These are phyloP conservation scores for Microdochium paspali DNA, from an alignment of 2,329 filamentous ascomycete species.

Conservation along the genomic window DNA sequence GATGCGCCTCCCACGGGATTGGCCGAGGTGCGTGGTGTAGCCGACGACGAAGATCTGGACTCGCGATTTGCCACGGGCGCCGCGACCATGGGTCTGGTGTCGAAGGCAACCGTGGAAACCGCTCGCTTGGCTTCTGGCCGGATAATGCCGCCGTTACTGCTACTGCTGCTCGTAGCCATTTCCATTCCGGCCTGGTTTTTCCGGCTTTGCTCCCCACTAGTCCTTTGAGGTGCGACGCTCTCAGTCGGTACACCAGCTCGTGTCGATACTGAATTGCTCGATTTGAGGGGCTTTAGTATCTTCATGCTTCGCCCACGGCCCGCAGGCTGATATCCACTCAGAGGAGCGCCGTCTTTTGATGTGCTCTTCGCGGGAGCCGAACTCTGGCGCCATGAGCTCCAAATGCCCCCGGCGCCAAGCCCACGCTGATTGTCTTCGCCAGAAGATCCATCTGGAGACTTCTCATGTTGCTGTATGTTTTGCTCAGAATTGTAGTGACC, in stretches of 20 bases:
- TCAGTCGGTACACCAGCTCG: constrained; percentile 45
- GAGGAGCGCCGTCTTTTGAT: constrained; percentile 39
- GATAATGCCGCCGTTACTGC: constrained; percentile 16
- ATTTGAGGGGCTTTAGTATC: constrained; percentile 71
- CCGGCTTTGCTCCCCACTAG: constrained; percentile 38
- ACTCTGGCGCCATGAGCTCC: constrained; percentile 62
- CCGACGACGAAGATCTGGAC: constrained; percentile 24
- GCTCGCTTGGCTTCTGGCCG: constrained; percentile 48
- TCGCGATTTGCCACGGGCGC: constrained; percentile 22
- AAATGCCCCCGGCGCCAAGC: constrained; percentile 43
- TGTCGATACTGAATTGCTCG: constrained; percentile 40
- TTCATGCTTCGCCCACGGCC: constrained; percentile 68
- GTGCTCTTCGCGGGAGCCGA: constrained; percentile 39
- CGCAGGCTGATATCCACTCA: constrained; percentile 63
- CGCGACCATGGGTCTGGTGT: constrained; percentile 19
- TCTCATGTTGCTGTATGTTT: constrained; percentile 8
- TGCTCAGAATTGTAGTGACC: neutral
- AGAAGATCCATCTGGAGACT: neutral
- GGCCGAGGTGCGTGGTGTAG: constrained; percentile 43
- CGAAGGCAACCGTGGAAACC: constrained; percentile 17
- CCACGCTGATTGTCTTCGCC: constrained; percentile 6
- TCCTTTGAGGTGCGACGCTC: constrained; percentile 31
- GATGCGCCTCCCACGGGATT: constrained; percentile 91
- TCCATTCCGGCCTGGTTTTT: constrained; percentile 37
- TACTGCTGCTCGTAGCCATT: constrained; percentile 14